These are phyloP conservation scores for Gossypium lobatum DNA, from an alignment of 441 rosid genomes.

Conservation along the genomic window DNA sequence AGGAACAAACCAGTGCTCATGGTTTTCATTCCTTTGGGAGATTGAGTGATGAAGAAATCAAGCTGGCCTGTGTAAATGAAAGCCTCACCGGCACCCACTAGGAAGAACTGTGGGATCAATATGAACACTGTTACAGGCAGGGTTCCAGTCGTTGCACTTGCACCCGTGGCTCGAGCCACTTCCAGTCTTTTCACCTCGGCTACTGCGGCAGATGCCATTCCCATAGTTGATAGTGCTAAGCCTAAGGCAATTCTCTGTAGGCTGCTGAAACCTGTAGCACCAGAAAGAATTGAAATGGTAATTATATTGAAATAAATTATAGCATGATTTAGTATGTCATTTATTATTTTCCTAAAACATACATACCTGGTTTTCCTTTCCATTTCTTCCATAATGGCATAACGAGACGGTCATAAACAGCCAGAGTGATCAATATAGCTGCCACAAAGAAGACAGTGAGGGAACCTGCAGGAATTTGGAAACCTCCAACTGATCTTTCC, in stretches of 20 bases:
- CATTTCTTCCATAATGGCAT: constrained; percentile 42
- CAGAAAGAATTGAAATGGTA: not conserved
- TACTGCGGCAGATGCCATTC: constrained; percentile 37
- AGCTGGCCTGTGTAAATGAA: constrained; percentile 48
- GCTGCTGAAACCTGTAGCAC: constrained; percentile 35
- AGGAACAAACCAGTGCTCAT: constrained; percentile 36
- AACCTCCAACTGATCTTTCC: constrained; percentile 34
- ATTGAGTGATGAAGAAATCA: constrained; percentile 40
- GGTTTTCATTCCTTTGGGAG: constrained; percentile 42
- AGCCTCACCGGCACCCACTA: constrained; percentile 44
- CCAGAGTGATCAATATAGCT: constrained; percentile 38
- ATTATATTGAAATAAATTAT: not conserved
- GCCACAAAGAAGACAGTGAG: constrained; percentile 43
- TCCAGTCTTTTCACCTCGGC: constrained; percentile 34
- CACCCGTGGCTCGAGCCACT: constrained; percentile 9
- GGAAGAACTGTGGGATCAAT: constrained; percentile 38
- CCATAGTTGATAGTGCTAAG: constrained; percentile 28
- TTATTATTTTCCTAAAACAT: not conserved
- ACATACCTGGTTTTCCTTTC: constrained; percentile 42
- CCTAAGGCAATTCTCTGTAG: constrained; percentile 41
- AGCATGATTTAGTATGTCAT: not conserved
- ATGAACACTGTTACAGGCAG: constrained; percentile 33
- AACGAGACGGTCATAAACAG: constrained; percentile 33
- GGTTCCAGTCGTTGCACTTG: constrained; percentile 8
- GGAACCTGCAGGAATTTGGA: constrained; percentile 51